Conservation (phyloP, 2,329 filamentous ascomycete genomes). For the Anisogramma anomala region DNA sequence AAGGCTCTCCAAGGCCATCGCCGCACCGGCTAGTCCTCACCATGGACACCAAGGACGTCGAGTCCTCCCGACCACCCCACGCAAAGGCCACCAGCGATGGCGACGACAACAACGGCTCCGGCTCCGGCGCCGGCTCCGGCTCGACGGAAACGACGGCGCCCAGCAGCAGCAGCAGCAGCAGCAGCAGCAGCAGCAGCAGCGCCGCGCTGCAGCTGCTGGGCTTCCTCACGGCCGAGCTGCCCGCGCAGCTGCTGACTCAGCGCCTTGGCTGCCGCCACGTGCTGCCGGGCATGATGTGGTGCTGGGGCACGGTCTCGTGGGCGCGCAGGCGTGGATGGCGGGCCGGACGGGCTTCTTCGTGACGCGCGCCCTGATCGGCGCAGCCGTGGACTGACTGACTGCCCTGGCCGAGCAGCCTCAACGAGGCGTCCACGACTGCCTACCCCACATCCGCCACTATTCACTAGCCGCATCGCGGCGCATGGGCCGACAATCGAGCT, state of each 20-base stretch:
- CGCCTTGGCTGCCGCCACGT: slow-evolving; percentile 45
- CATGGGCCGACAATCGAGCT: slow-evolving; percentile 38
- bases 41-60: slow-evolving; percentile 17
- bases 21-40: not conserved
- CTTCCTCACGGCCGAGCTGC: slow-evolving; percentile 46
- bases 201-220: slow-evolving; percentile 42
- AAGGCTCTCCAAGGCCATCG: no score
- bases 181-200: no score
- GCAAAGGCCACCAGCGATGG: slow-evolving; percentile 16
- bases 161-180: no score
- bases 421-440: slow-evolving; percentile 34
- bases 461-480: slow-evolving; percentile 36
- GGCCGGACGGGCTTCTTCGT: slow-evolving; percentile 36
- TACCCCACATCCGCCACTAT: slow-evolving; percentile 30
- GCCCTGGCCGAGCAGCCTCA: slow-evolving; percentile 27
- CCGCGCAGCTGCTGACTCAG: slow-evolving; percentile 46
- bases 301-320: slow-evolving; percentile 35
- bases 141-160: no score
- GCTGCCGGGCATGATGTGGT: slow-evolving; percentile 39
- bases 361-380: slow-evolving; percentile 40
- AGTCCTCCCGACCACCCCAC: slow-evolving; percentile 9
- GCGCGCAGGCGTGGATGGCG: slow-evolving; percentile 42
- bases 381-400: slow-evolving; percentile 18
- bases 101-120: slow-evolving; percentile 49
- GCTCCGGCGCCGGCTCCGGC: no score